Evolutionary conservation across 2,329 filamentous ascomycete species (phyloP).

Genomic region (Botrytis fragariae): DNA sequence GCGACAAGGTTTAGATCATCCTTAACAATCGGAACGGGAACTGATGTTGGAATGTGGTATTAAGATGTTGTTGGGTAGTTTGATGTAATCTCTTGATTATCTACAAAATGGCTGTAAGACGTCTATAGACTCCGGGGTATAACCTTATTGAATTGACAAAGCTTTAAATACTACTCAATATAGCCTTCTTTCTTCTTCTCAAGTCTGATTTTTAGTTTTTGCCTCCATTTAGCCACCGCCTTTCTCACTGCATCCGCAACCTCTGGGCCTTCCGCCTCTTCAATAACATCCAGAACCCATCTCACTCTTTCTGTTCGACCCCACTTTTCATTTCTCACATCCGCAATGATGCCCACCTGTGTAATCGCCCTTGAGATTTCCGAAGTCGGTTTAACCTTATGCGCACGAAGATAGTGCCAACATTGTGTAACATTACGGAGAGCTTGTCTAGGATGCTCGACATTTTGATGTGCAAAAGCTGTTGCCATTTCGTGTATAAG

Average conservation of each 20-base stretch:
- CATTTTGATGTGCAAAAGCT: conserved; percentile 29
- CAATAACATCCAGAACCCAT: conserved; percentile 32
- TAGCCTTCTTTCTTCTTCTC: neutral
- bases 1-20: neutral
- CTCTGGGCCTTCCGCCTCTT: conserved; percentile 31
- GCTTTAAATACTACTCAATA: neutral
- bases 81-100: neutral
- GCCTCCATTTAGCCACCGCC: conserved; percentile 26
- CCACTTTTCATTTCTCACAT: conserved; percentile 26
- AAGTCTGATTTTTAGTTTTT: conserved; percentile 1
- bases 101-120: neutral
- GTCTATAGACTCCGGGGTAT: neutral
- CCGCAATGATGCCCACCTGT: conserved; percentile 28
- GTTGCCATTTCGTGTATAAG: conserved; percentile 33
- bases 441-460: conserved; percentile 24
- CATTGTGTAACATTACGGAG: conserved; percentile 35
- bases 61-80: neutral
- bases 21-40: neutral
- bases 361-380: conserved; percentile 30
- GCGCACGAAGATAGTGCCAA: conserved; percentile 29
- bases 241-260: conserved; percentile 29
- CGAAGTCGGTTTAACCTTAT: conserved; percentile 25
- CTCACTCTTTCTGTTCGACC: conserved; percentile 26
- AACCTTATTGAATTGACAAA: neutral
- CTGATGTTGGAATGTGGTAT: neutral